Evolutionary conservation across 78 protist genomes (phyloP).

Genomic region (Dictyostelium capitatum): DNA sequence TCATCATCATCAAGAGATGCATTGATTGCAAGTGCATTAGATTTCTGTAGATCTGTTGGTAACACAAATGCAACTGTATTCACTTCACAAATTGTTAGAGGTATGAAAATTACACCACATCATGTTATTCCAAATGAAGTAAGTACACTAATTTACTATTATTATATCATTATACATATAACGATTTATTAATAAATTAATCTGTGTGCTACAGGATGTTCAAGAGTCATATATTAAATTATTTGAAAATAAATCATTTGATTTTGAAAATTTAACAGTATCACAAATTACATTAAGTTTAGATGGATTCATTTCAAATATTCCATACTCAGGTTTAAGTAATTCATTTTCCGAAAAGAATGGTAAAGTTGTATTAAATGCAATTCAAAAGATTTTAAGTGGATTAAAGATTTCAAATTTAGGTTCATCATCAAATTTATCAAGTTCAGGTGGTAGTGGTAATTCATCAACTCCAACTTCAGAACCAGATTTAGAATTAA

Average conservation of each 20-base stretch:
- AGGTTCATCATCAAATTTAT: not conserved
- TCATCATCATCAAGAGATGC: constrained; percentile 75
- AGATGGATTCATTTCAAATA: constrained; percentile 71
- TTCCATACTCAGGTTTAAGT: constrained; percentile 52
- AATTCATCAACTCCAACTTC: not conserved
- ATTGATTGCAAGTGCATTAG: constrained; percentile 51
- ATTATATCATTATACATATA: not conserved
- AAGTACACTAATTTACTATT: not conserved
- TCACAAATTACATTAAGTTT: constrained; percentile 60
- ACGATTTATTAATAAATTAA: not conserved
- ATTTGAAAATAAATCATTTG: constrained; percentile 69
- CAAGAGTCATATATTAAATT: constrained; percentile 69
- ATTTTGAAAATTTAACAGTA: constrained; percentile 45
- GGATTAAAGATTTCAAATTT: constrained; percentile 14
- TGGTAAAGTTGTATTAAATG: constrained; percentile 59
- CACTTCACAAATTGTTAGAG: constrained; percentile 60
- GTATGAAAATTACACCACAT: constrained; percentile 74
- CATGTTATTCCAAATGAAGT: constrained; percentile 60
- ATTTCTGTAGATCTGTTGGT: constrained; percentile 62
- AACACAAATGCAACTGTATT: constrained; percentile 58
- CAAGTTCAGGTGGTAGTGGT: not conserved
- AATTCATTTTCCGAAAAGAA: constrained; percentile 62
- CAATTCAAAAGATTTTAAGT: constrained; percentile 43
- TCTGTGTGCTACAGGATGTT: constrained; percentile 6
- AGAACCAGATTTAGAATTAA: constrained; percentile 27